Base-by-base conservation (phyloP, 495 filamentous ascomycete genomes). In the Lophium mytilinum region DNA sequence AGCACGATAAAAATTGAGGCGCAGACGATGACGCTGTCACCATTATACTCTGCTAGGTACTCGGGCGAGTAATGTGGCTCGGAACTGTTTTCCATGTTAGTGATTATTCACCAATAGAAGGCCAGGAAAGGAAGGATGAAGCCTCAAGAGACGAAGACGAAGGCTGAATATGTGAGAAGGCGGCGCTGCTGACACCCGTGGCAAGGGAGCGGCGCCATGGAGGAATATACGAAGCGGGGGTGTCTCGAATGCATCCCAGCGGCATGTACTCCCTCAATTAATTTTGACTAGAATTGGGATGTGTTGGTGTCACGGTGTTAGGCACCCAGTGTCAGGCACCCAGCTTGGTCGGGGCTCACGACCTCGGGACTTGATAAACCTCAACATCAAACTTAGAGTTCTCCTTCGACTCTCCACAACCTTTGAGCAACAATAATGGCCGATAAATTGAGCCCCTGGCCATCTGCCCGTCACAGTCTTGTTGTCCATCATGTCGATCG, bases 31-130 rank as follows among this genome's bases (percentile, higher is more conserved):
- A 14, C 49, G 11, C 30, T 5, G 49, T 51, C 33, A 9, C 49
- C 49, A 35, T 51, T 51, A 35, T 51, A 51, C 33, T 51, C 12
- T n/a, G 34, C 37, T 6, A 51, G 49, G 33, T 51, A 51, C 18
- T 14, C 12, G 19, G 14, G 11, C 12, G 49, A 51, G 19, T 51
- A 51, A n/a, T 14, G 18, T 36, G 49, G 33, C 12, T 51, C 24
- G 33, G 49, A 6, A 3, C 9, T 51, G 10, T 15, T 9, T 1
- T 3, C 19, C 49, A 51, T 51, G 49, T 5, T 24, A 14, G 45
- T 49, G 3, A 6, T 6, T 30, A 30, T 30, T 30, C 24, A 6
- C 24, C 24, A 30, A 30, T 30, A 30, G 6, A 6, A 6, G 24
- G 2, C 6, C 24, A 30, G 24, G 24, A 30, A 3, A 6, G 45